phyloP scores from a whole-genome alignment of 768 basidiomycete species.

The Tricholoma hemisulphureum region DNA sequence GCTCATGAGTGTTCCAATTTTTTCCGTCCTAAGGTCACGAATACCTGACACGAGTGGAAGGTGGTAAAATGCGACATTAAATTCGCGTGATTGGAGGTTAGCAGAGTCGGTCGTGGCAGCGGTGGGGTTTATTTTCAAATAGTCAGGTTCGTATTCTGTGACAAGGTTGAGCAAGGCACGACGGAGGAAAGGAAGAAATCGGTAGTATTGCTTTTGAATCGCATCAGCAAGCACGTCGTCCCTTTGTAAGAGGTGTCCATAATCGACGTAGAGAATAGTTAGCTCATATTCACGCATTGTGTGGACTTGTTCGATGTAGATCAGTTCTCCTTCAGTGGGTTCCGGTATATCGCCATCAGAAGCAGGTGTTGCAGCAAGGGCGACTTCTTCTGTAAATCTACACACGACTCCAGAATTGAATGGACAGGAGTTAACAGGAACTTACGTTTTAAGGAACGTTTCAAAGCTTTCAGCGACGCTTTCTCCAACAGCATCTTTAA shows the following conservation, averaged over 20 bases:
- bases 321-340: conserved; percentile 56
- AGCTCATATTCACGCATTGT: conserved; percentile 94
- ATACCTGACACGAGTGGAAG: conserved; percentile 93
- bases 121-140: conserved; percentile 90
- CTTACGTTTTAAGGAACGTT: conserved; percentile 87
- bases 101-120: conserved; percentile 84
- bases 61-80: conserved; percentile 93
- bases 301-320: conserved; percentile 92
- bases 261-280: conserved; percentile 96
- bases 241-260: conserved; percentile 80
- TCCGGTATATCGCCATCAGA: conserved; percentile 65
- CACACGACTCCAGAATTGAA: conserved; percentile 11
- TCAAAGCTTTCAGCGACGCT: conserved; percentile 92
- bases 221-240: conserved; percentile 95
- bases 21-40: conserved; percentile 87
- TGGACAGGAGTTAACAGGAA: conserved; percentile 13
- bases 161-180: conserved; percentile 90
- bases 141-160: conserved; percentile 86
- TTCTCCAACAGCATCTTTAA: conserved; percentile 94
- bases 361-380: conserved; percentile 75
- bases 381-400: conserved; percentile 84
- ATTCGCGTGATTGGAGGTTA: conserved; percentile 89
- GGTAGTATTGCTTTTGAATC: conserved; percentile 92
- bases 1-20: conserved; percentile 91
- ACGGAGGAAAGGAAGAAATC: conserved; percentile 92